Percentiles rank a stretch among this genome's conserved stretches.
phyloP scores from a whole-genome alignment of 2,329 filamentous ascomycete genomes.

The Aureobasidium sp. region DNA sequence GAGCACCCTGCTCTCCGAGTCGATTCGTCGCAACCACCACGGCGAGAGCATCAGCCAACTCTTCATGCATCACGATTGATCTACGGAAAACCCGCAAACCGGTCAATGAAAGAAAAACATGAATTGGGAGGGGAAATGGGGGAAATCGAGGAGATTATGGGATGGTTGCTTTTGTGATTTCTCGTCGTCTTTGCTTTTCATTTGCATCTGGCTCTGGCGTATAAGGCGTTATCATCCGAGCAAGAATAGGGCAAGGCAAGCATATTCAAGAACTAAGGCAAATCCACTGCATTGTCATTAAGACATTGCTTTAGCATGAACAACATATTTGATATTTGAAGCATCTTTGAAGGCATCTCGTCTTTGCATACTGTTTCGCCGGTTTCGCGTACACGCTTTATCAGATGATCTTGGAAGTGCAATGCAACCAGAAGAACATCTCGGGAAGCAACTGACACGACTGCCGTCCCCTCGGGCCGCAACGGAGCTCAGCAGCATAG shows the following conservation, averaged over 20 bases:
- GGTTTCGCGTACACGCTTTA: neutral
- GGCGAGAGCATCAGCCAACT: slow-evolving; percentile 67
- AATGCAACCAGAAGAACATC: neutral
- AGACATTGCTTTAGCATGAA: neutral
- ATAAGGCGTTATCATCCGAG: no score
- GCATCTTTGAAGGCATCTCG: neutral
- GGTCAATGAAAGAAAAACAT: neutral
- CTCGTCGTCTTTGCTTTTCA: neutral
- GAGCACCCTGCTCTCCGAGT: slow-evolving; percentile 80
- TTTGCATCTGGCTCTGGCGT: slow-evolving; percentile 7
- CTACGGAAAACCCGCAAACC: neutral
- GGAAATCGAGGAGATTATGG: neutral
- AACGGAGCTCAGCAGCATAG: neutral
- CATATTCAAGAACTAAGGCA: neutral
- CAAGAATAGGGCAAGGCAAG: neutral
- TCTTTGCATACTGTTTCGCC: neutral
- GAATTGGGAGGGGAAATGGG: neutral
- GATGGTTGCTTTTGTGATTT: neutral
- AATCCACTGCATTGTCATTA: neutral
- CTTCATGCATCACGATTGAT: slow-evolving; percentile 35
- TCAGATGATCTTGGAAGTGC: no score
- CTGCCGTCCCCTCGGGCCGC: slow-evolving; percentile 1
- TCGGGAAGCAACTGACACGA: neutral
- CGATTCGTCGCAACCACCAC: slow-evolving; percentile 92
- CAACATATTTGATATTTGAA: neutral